These are phyloP conservation scores for Torrubiellomyces zombiae DNA, from an alignment of 2,329 filamentous ascomycete genomes.

Conservation along the genomic window DNA sequence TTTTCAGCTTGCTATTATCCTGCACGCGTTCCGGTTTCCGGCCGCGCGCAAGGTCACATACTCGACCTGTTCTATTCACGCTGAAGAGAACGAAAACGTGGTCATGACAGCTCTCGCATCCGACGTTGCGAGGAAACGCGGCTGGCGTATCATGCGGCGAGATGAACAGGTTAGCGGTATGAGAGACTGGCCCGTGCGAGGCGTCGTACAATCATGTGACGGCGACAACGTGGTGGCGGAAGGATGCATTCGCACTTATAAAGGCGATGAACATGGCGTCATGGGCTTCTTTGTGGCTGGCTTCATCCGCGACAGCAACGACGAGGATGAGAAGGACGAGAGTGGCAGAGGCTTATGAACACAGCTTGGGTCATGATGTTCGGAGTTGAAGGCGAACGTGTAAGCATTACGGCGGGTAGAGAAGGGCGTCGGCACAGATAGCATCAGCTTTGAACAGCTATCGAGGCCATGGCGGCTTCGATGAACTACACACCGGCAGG, in stretches of 20 bases:
- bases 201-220: constrained; percentile 29
- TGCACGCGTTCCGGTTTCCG: constrained; percentile 74
- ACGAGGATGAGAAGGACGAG: constrained; percentile 23
- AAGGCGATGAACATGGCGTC: constrained; percentile 64
- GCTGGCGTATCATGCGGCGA: constrained; percentile 63
- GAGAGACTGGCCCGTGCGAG: constrained; percentile 56
- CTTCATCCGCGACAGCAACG: constrained; percentile 36
- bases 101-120: constrained; percentile 57
- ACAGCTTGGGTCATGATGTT: no score
- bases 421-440: no score
- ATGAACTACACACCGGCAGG: no score
- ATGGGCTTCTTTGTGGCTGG: constrained; percentile 95
- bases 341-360: no score
- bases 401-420: no score
- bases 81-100: constrained; percentile 76
- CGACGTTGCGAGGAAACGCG: constrained; percentile 42
- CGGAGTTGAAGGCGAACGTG: no score
- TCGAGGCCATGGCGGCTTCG: no score
- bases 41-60: constrained; percentile 65
- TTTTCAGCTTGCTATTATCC: constrained; percentile 68
- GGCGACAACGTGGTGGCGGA: constrained; percentile 43
- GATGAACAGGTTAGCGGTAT: constrained; percentile 62
- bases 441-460: no score
- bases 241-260: constrained; percentile 66
- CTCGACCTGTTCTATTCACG: constrained; percentile 82